Base-by-base conservation (phyloP, 176 grass and related monocot genomes). In the Bonia amplexicaulis region DNA sequence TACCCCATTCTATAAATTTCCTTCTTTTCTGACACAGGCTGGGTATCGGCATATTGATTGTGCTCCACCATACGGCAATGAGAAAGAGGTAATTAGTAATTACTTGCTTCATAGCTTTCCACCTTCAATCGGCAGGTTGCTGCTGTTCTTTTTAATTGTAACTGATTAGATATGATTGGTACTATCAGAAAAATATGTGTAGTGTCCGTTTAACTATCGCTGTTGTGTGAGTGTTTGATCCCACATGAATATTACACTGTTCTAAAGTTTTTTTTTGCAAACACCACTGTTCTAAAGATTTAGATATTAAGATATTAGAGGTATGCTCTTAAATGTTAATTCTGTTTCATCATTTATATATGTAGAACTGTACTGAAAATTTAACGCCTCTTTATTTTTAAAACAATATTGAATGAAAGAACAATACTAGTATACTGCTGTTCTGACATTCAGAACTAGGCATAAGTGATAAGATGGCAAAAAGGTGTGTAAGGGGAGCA, bases 31-130 rank as follows among this genome's bases (percentile, higher is more conserved):
- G 57, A 11, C 62, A 51, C 85, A 94, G 87, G 87, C 77, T 85
- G 92, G 89, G 4, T 94, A 92, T 85, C 86, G 93, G 39, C 93
- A 94, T 84, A 88, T 94, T 40, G 93, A 94, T 31, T 94, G 90
- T 77, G 90, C 93, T 39, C 70, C 76, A 77, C 84, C 31, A 58
- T 94, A 94, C 83, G 0, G 25, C 33, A 94, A 94, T 51, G 89
- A 92, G 67, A 88, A 92, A 54, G 93, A 94, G 90, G 93, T 88
- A 91, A 91, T 4, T 27, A 20, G 19, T 84, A 25, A 78, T 79
- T 68, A 58, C 44, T 85, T 31, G 35, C 26, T 17, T 22, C 37
- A 7, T 45, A 19, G 71, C 16, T 40, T 51, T 23, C 15, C 9
- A 62, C 4, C 14, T 68, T 73, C 2, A 9, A 78, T 73, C 9